Evolutionary conservation across 164 flowering plant species (phyloP), one percentile per base, ranked within the genome.

Genomic region (Tetracentron sinense): DNA sequence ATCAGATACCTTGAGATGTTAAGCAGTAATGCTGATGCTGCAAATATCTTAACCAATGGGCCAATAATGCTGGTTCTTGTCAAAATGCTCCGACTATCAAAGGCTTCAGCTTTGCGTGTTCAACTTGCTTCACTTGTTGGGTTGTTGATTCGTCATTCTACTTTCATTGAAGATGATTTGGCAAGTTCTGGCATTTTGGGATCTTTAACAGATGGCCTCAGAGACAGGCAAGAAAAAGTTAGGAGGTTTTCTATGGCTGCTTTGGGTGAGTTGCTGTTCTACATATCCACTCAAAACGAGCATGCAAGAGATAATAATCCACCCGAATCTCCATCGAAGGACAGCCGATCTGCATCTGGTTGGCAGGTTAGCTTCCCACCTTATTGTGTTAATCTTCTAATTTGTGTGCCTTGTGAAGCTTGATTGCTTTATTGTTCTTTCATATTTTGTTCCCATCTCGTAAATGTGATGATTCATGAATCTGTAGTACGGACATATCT

Each of bases 201-300:
- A 57, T 82, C 94, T 62, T 77, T 95, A 57, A 83, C 94, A 48
- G 90, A 95, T 78, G 89, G 97, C 33, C 88, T 95, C 6, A 83
- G 97, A 68, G 97, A 95, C 79, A 82, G 77, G 62, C 99, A 88
- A 70, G 99, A 92, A 61, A 95, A 95, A 71, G 96, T 90, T 3
- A 82, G 99, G 81, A 78, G 99, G 76, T 90, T 86, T 75, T 85
- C 97, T 20, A 90, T 95, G 99, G 99, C 97, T 71, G 99, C 99
- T 68, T 67, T 92, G 74, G 99, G 97, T 64, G 99, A 95, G 69
- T 69, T 95, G 78, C 75, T 92, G 26, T 95, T 95, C 74, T 95
- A 95, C 66, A 85, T 95, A 64, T 87, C 99, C 61, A 89, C 97
- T 71, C 97, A 86, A 72, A 81, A 71, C 79, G 94, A 89, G 66